phyloP scores from a whole-genome alignment of 768 basidiomycete species.

The Tulasnella sp. region DNA sequence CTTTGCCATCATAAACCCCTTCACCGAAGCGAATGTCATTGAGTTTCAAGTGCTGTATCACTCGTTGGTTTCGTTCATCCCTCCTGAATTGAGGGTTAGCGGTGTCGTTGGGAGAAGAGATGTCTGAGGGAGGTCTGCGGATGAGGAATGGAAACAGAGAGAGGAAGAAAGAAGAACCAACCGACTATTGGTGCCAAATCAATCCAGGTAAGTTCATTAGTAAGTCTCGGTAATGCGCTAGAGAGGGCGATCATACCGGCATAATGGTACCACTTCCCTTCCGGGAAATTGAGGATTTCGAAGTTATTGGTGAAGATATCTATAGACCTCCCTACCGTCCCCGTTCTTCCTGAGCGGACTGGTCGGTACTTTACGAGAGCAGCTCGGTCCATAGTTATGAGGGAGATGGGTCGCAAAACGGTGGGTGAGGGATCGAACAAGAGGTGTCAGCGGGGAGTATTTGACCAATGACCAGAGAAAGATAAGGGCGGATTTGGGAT shows the following conservation, averaged over 20 bases:
- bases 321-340: slow-evolving; percentile 44
- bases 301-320: slow-evolving; percentile 55
- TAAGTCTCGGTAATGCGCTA: not conserved
- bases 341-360: slow-evolving; percentile 25
- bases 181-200: not conserved
- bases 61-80: not conserved
- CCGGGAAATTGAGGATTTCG: slow-evolving; percentile 45
- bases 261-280: slow-evolving; percentile 63
- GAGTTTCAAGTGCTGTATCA: not conserved
- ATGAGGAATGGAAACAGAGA: not conserved
- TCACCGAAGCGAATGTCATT: not conserved
- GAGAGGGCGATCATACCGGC: slow-evolving; percentile 47
- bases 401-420: too few relatives aligned
- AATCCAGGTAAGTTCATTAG: not conserved
- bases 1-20: not conserved
- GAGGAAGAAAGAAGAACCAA: not conserved
- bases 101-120: not conserved
- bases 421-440: not conserved
- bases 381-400: not conserved
- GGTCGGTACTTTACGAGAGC: not conserved
- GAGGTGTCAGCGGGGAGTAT: not conserved
- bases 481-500: not conserved
- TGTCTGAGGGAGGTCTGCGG: not conserved
- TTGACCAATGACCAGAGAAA: not conserved
- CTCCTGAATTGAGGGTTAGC: not conserved